Evolutionary conservation across 768 basidiomycete species (phyloP).

Genomic region (Russula abietina): DNA sequence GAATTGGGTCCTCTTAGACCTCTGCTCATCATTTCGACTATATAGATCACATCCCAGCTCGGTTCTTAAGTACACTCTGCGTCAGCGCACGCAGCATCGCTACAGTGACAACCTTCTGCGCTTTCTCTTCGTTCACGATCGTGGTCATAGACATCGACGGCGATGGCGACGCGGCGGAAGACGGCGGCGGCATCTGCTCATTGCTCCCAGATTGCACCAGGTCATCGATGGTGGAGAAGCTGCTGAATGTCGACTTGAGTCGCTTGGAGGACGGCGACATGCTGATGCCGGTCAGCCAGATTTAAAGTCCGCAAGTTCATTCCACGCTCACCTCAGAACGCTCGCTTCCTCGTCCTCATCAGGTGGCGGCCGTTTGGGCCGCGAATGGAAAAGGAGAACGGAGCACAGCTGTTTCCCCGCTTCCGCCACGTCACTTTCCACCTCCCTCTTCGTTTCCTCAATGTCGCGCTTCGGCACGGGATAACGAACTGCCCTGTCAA

Average conservation of each 20-base stretch:
- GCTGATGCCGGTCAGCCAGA: constrained; percentile 3
- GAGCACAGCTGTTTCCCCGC: constrained; percentile 17
- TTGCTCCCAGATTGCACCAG: not conserved
- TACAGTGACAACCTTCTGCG: constrained; percentile 15
- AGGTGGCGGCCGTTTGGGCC: constrained; percentile 23
- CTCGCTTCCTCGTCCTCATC: constrained; percentile 22
- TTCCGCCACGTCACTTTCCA: constrained; percentile 14
- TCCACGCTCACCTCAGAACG: constrained; percentile 18
- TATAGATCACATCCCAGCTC: no score
- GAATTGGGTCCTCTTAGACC: not conserved
- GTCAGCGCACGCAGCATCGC: constrained; percentile 25
- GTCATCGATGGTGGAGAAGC: constrained; percentile 12
- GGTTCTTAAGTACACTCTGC: constrained; percentile 15
- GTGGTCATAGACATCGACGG: constrained; percentile 19
- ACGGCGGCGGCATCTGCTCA: constrained; percentile 17
- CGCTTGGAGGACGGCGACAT: constrained; percentile 23
- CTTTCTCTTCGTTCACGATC: constrained; percentile 16
- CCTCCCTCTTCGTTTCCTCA: constrained; percentile 15
- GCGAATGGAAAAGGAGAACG: constrained; percentile 17
- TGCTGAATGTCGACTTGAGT: constrained; percentile 20
- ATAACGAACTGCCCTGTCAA: constrained; percentile 19
- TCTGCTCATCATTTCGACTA: not conserved
- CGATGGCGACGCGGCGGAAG: constrained; percentile 17
- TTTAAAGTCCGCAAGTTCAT: not conserved
- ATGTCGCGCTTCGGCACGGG: constrained; percentile 21